These are phyloP conservation scores for Alternaria gaisen DNA, from an alignment of 2,329 filamentous ascomycete species.

Conservation along the genomic window DNA sequence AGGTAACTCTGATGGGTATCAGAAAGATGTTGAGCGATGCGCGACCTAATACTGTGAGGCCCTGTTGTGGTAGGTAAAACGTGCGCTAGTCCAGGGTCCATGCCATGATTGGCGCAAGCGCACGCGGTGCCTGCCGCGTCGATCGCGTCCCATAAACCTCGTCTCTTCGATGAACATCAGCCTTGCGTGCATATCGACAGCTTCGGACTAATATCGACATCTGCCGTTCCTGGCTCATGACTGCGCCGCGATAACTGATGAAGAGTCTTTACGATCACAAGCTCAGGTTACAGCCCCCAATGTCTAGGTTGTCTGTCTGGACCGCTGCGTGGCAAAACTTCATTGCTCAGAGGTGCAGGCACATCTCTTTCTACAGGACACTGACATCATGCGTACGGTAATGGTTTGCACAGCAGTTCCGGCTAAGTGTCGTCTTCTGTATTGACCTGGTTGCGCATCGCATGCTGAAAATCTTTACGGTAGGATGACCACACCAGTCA, in stretches of 20 bases:
- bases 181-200: conserved; percentile 3
- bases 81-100: conserved; percentile 13
- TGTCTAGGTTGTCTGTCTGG: conserved; percentile 1
- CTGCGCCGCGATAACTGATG: conserved; percentile 14
- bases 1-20: background rate
- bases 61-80: conserved; percentile 18
- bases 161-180: conserved; percentile 12
- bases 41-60: conserved; percentile 20
- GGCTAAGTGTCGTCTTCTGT: conserved; percentile 8
- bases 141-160: conserved; percentile 19
- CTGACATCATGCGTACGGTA: conserved; percentile 1
- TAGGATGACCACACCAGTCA: conserved; percentile 11
- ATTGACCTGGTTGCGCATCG: conserved; percentile 4
- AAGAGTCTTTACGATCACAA: conserved; percentile 5
- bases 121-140: conserved; percentile 12
- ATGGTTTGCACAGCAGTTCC: conserved; percentile 9
- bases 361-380: conserved; percentile 2
- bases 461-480: conserved; percentile 1
- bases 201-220: background rate
- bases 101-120: conserved; percentile 21
- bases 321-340: conserved; percentile 11
- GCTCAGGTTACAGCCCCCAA: conserved; percentile 10
- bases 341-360: conserved; percentile 18
- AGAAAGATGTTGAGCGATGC: conserved; percentile 8
- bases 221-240: background rate